These are phyloP conservation scores for Yamadazyma friedrichii DNA, from an alignment of 1,139 yeast genomes.

Conservation along the genomic window DNA sequence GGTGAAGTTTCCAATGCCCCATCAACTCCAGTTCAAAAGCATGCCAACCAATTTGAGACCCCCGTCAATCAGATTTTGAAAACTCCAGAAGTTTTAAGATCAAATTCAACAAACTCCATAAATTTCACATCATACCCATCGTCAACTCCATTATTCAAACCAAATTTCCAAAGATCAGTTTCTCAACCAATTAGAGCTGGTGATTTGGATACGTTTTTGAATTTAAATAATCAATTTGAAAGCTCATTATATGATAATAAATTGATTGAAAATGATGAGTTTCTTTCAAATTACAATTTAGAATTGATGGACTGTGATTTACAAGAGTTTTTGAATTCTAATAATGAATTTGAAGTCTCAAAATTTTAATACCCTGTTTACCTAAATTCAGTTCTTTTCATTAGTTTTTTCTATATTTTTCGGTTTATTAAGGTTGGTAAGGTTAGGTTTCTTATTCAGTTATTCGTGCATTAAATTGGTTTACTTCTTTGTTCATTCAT, in stretches of 20 bases:
- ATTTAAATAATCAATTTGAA: constrained; percentile 28
- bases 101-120: constrained; percentile 26
- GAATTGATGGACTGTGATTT: constrained; percentile 5
- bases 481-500: not conserved
- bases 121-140: constrained; percentile 26
- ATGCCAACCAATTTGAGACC: constrained; percentile 13
- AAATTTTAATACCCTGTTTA: not conserved
- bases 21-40: constrained; percentile 10
- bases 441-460: not conserved
- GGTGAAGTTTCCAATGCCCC: not conserved
- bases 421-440: not conserved
- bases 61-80: constrained; percentile 16
- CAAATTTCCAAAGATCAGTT: constrained; percentile 22
- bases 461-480: not conserved
- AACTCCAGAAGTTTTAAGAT: constrained; percentile 18
- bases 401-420: not conserved
- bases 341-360: constrained; percentile 4
- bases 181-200: constrained; percentile 20
- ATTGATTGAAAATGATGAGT: not conserved
- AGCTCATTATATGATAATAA: constrained; percentile 9
- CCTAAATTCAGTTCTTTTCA: not conserved
- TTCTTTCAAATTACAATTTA: not conserved
- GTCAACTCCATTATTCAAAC: constrained; percentile 38
- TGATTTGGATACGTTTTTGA: constrained; percentile 34
- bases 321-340: not conserved